phyloP scores from a whole-genome alignment of 768 basidiomycete genomes.

The Leccinum pellstonianum region DNA sequence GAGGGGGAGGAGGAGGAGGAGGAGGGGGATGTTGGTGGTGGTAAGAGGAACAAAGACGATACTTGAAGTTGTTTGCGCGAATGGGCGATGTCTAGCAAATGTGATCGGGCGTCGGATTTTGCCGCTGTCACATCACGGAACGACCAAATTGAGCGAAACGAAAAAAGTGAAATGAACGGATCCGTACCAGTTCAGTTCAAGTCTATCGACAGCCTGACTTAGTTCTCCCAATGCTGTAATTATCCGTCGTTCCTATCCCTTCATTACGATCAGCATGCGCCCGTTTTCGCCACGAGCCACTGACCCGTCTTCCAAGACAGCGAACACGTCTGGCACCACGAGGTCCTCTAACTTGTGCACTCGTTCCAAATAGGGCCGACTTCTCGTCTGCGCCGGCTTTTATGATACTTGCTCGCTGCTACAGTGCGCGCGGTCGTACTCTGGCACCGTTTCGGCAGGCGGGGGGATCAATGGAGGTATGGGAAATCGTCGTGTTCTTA shows the following conservation, averaged over 20 bases:
- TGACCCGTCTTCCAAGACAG: slow-evolving; percentile 19
- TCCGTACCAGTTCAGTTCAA: slow-evolving; percentile 28
- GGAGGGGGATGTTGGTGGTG: slow-evolving; percentile 22
- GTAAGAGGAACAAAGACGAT: slow-evolving; percentile 38
- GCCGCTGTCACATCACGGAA: slow-evolving; percentile 43
- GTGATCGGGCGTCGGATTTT: slow-evolving; percentile 59
- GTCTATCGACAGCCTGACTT: slow-evolving; percentile 3
- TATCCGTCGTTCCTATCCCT: slow-evolving; percentile 1
- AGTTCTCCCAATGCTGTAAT: slow-evolving; percentile 10
- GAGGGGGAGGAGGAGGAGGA: slow-evolving; percentile 37
- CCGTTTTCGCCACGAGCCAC: slow-evolving; percentile 15
- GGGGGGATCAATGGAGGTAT: slow-evolving; percentile 8
- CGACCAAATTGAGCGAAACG: slow-evolving; percentile 38
- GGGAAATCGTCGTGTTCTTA: slow-evolving; percentile 16
- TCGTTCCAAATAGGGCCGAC: not conserved
- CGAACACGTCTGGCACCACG: slow-evolving; percentile 4
- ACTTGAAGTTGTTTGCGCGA: slow-evolving; percentile 28
- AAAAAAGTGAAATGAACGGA: slow-evolving; percentile 20
- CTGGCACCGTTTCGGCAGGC: slow-evolving; percentile 1
- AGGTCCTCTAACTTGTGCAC: slow-evolving; percentile 1
- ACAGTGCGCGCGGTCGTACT: slow-evolving; percentile 4
- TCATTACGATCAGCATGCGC: slow-evolving; percentile 18
- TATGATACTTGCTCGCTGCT: slow-evolving; percentile 10
- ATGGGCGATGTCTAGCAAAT: slow-evolving; percentile 39
- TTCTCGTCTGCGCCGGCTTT: slow-evolving; percentile 2